Percentiles rank a stretch among this genome's conserved stretches.
Evolutionary conservation across 768 basidiomycete species (phyloP).

Genomic region (Leccinum rimulosum): DNA sequence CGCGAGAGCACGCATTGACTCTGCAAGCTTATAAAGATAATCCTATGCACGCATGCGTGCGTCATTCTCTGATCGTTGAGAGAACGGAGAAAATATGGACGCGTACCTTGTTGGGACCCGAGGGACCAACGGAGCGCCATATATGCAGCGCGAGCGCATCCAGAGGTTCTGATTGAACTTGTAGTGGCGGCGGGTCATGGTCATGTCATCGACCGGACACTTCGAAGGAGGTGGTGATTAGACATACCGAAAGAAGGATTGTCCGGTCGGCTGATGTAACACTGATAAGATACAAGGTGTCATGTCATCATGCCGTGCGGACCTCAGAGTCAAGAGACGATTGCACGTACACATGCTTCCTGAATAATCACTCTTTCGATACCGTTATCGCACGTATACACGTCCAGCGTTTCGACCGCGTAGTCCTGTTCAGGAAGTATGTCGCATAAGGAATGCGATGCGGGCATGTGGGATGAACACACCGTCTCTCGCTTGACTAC

Average conservation of each 20-base stretch:
- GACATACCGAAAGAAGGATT: slow-evolving; percentile 83
- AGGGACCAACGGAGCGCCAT: slow-evolving; percentile 74
- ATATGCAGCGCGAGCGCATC: slow-evolving; percentile 65
- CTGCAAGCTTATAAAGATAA: slow-evolving; percentile 77
- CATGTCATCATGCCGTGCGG: background rate
- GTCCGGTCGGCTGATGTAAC: slow-evolving; percentile 84
- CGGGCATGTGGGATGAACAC: no score
- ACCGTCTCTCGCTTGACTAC: slow-evolving; percentile 85
- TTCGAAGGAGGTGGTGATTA: background rate
- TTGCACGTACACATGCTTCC: slow-evolving; percentile 13
- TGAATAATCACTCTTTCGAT: slow-evolving; percentile 53
- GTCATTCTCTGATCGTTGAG: background rate
- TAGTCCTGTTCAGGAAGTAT: slow-evolving; percentile 59
- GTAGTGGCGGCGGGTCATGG: slow-evolving; percentile 24
- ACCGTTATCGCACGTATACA: slow-evolving; percentile 57
- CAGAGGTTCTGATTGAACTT: slow-evolving; percentile 76
- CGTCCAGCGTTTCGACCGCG: slow-evolving; percentile 71
- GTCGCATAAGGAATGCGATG: background rate
- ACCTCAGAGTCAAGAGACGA: background rate
- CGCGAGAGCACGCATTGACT: slow-evolving; percentile 66
- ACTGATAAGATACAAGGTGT: slow-evolving; percentile 38
- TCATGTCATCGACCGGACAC: background rate
- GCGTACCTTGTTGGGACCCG: slow-evolving; percentile 80
- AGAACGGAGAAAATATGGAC: background rate
- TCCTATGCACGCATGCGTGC: slow-evolving; percentile 48